These are phyloP conservation scores for Marasmius fiardii DNA, from an alignment of 1,284 basidiomycete species.

Conservation along the genomic window DNA sequence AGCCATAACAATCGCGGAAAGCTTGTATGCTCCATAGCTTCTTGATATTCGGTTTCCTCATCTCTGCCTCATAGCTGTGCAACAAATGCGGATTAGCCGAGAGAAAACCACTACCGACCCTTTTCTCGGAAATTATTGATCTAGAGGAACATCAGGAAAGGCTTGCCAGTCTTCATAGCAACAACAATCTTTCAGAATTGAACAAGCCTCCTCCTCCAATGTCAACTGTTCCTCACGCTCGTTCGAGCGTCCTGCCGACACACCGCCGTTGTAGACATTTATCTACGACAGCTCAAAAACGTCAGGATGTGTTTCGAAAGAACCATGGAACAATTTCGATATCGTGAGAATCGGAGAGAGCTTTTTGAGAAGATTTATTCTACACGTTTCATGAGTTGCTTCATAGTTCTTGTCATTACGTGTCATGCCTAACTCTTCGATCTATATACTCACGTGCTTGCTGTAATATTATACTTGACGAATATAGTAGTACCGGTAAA, in stretches of 20 bases:
- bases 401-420: too few relatives aligned
- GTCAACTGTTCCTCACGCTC: not conserved
- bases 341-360: too few relatives aligned
- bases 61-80: not conserved
- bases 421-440: too few relatives aligned
- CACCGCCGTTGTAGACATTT: not conserved
- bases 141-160: not conserved
- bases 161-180: not conserved
- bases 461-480: too few relatives aligned
- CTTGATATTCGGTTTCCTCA: not conserved
- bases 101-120: not conserved
- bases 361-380: too few relatives aligned
- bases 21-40: not conserved
- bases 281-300: too few relatives aligned
- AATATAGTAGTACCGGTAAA: too few relatives aligned
- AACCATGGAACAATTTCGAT: too few relatives aligned
- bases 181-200: not conserved
- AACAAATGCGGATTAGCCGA: not conserved
- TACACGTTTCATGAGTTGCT: too few relatives aligned
- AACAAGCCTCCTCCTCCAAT: not conserved
- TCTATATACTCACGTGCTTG: too few relatives aligned
- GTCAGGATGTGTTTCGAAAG: too few relatives aligned
- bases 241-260: not conserved
- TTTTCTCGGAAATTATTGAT: not conserved
- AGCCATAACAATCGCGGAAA: not conserved